phyloP scores from a whole-genome alignment of 352 stramenopile species.

The Globisporangium perplexum region DNA sequence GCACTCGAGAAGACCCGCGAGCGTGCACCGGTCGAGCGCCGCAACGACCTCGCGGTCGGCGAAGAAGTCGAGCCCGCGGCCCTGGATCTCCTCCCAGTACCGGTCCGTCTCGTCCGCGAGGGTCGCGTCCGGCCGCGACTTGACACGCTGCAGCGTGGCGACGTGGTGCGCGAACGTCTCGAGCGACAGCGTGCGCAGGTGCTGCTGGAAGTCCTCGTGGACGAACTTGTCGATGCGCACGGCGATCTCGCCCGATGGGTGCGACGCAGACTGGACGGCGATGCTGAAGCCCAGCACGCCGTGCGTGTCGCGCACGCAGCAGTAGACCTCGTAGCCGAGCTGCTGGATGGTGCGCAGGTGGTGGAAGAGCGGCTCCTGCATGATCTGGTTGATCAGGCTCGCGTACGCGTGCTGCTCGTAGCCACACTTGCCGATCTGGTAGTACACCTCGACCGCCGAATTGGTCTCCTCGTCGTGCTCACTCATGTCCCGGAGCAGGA shows the following conservation, averaged over 20 bases:
- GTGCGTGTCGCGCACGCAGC: slow-evolving; percentile 67
- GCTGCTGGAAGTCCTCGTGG: slow-evolving; percentile 29
- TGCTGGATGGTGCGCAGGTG: slow-evolving; percentile 76
- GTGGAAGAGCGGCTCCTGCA: slow-evolving; percentile 82
- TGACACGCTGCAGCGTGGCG: slow-evolving; percentile 32
- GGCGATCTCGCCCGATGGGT: slow-evolving; percentile 48
- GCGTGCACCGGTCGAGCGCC: slow-evolving; percentile 34
- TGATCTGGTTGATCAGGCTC: slow-evolving; percentile 67
- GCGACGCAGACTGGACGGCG: slow-evolving; percentile 62
- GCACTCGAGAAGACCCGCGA: slow-evolving; percentile 28
- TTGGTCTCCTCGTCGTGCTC: slow-evolving; percentile 70
- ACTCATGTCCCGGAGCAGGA: slow-evolving; percentile 55
- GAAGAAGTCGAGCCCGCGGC: slow-evolving; percentile 53
- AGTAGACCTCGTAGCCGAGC: slow-evolving; percentile 80
- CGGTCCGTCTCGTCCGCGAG: slow-evolving; percentile 51
- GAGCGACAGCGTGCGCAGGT: slow-evolving; percentile 22
- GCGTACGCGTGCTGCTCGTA: slow-evolving; percentile 50
- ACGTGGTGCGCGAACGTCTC: slow-evolving; percentile 41
- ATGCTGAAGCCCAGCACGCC: slow-evolving; percentile 69
- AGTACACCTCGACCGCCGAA: slow-evolving; percentile 79
- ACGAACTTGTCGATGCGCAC: slow-evolving; percentile 63
- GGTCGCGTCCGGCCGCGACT: slow-evolving; percentile 40
- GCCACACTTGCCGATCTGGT: slow-evolving; percentile 60
- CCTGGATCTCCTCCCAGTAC: slow-evolving; percentile 76
- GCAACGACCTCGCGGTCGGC: slow-evolving; percentile 38